A percentile compares a stretch with the other conserved stretches of the same genome.
These are phyloP conservation scores for Plasmodium malariae DNA, from an alignment of 169 alveolate genomes.

Conservation along the genomic window DNA sequence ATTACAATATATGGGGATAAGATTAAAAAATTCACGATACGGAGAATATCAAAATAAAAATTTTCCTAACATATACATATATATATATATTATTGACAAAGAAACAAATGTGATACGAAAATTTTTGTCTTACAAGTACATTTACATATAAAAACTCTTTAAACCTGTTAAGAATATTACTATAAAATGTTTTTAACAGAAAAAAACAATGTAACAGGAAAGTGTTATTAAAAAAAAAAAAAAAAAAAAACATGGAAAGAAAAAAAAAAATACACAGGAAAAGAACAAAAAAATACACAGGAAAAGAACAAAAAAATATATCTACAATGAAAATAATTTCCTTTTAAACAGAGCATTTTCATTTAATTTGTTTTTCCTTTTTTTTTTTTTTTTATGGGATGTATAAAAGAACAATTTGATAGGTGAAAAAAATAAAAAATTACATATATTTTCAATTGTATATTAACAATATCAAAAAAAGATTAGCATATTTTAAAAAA, in stretches of 20 bases:
- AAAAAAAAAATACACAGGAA: not conserved
- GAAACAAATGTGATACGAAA: slow-evolving; percentile 8
- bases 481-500: not conserved
- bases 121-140: slow-evolving; percentile 10
- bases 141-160: not conserved
- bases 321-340: slow-evolving; percentile 19
- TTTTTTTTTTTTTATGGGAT: not conserved
- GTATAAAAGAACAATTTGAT: slow-evolving; percentile 3
- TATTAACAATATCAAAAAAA: not conserved
- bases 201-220: not conserved
- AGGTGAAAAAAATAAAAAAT: not conserved
- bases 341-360: not conserved
- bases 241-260: not conserved
- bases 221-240: not conserved
- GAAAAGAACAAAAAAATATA: no score
- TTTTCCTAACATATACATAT: no score
- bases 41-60: no score
- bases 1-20: no score
- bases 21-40: no score
- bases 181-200: slow-evolving; percentile 1
- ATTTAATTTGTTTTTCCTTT: slow-evolving; percentile 18
- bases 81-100: no score
- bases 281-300: no score
- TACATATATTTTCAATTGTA: not conserved
- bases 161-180: slow-evolving; percentile 1